phyloP scores from a whole-genome alignment of 306 rosid genomes.

The barrel medic (Medicago truncatula) region DNA sequence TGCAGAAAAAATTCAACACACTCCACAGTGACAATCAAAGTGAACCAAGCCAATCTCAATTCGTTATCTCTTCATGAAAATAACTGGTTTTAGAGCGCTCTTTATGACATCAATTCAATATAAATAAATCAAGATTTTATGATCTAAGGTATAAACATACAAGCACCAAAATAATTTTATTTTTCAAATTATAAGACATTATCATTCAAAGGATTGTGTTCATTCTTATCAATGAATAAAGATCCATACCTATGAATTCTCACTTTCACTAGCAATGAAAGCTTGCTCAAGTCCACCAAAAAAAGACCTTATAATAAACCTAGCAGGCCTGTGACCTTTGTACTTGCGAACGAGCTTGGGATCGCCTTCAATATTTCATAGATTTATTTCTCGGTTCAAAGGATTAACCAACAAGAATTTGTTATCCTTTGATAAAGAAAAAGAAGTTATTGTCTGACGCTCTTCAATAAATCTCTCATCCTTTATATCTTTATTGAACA shows the following conservation, averaged over 20 bases:
- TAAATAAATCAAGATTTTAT: neutral
- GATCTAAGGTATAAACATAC: conserved; percentile 7
- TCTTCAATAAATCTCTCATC: conserved; percentile 80
- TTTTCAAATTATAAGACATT: neutral
- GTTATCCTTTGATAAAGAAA: conserved; percentile 82
- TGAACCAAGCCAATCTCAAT: no score
- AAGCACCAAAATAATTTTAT: conserved; percentile 26
- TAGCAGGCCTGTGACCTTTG: conserved; percentile 77
- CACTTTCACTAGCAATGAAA: conserved; percentile 97
- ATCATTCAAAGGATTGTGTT: conserved; percentile 6
- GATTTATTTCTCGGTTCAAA: conserved; percentile 92
- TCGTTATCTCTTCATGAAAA: no score
- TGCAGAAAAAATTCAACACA: no score
- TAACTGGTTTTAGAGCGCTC: no score
- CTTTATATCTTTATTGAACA: conserved; percentile 82
- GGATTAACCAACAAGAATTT: conserved; percentile 82
- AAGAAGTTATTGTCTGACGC: conserved; percentile 77
- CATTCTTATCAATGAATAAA: conserved; percentile 21
- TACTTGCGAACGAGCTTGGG: conserved; percentile 72
- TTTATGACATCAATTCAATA: no score
- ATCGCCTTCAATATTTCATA: conserved; percentile 82
- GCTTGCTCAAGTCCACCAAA: conserved; percentile 90
- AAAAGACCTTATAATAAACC: conserved; percentile 89
- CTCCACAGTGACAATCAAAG: no score
- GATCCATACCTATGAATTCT: conserved; percentile 92